A percentile compares a stretch with the other conserved stretches of the same genome.
Evolutionary conservation across 169 alveolate species (phyloP).

Genomic region (Plasmodium chabaudi): DNA sequence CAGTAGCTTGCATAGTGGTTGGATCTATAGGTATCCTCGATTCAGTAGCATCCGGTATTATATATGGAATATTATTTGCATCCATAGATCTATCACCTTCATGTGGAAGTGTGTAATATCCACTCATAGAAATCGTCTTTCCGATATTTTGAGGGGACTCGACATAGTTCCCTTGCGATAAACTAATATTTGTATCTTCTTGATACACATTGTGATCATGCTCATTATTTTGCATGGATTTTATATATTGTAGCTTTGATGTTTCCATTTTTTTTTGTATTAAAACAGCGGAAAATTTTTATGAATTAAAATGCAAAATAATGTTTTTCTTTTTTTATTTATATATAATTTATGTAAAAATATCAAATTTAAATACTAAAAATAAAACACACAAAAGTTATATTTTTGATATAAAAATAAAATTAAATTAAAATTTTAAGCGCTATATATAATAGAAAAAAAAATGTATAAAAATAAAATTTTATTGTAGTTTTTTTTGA

Average conservation of each 20-base stretch:
- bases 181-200: slow-evolving; percentile 29
- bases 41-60: slow-evolving; percentile 51
- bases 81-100: slow-evolving; percentile 39
- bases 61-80: slow-evolving; percentile 64
- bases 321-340: background rate
- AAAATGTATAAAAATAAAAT: slow-evolving; percentile 41
- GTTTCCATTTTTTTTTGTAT: slow-evolving; percentile 39
- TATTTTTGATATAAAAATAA: slow-evolving; percentile 8
- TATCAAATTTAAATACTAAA: background rate
- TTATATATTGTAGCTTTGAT: slow-evolving; percentile 45
- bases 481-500: slow-evolving; percentile 7
- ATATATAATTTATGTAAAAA: too few relatives aligned
- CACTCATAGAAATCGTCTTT: slow-evolving; percentile 34
- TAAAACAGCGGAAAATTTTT: background rate
- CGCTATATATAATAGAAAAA: slow-evolving; percentile 10
- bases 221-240: slow-evolving; percentile 20
- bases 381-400: background rate
- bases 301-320: background rate
- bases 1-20: slow-evolving; percentile 76
- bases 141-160: slow-evolving; percentile 32
- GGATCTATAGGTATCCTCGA: slow-evolving; percentile 52
- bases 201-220: slow-evolving; percentile 31
- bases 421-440: background rate
- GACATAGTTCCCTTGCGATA: slow-evolving; percentile 41
- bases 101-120: slow-evolving; percentile 56